Conservation (phyloP, 768 basidiomycete species). For the Tylopilus balloui region DNA sequence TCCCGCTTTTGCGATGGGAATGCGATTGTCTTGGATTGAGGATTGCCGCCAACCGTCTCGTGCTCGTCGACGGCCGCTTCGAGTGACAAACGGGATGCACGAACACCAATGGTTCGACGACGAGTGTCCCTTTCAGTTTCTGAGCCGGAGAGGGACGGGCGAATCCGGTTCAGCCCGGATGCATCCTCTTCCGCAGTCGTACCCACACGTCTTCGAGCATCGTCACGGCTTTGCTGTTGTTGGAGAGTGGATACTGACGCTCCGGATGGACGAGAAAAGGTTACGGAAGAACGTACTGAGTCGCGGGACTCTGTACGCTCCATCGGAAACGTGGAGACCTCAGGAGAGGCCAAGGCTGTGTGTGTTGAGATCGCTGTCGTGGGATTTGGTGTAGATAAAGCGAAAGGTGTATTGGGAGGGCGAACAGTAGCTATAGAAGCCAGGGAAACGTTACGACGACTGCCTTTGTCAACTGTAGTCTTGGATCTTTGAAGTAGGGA, state of each 20-base stretch:
- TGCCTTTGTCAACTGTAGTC: conserved; percentile 22
- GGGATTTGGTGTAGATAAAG: conserved; percentile 49
- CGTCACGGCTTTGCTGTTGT: conserved; percentile 43
- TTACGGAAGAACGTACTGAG: conserved; percentile 45
- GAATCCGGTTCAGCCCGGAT: conserved; percentile 21
- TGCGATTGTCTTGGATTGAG: conserved; percentile 38
- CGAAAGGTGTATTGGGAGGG: conserved; percentile 38
- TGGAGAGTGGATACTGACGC: conserved; percentile 54
- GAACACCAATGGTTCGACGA: conserved; percentile 36
- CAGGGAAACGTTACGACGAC: conserved; percentile 42
- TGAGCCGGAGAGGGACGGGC: conserved; percentile 37
- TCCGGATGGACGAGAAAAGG: conserved; percentile 61
- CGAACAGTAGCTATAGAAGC: conserved; percentile 45
- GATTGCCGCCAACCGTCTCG: conserved; percentile 25
- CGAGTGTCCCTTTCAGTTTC: conserved; percentile 50
- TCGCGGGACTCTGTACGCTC: conserved; percentile 46
- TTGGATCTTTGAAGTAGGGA: conserved; percentile 31
- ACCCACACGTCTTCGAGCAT: conserved; percentile 34
- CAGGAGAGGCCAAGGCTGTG: conserved; percentile 51
- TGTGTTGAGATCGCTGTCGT: conserved; percentile 67
- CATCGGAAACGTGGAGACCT: conserved; percentile 30
- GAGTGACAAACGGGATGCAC: conserved; percentile 45
- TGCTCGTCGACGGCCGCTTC: conserved; percentile 31
- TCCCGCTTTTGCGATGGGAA: conserved; percentile 34
- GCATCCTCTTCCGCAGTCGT: conserved; percentile 24